Evolutionary conservation across 2,329 filamentous ascomycete genomes (phyloP).

Genomic region (Arthroderma uncinatum): DNA sequence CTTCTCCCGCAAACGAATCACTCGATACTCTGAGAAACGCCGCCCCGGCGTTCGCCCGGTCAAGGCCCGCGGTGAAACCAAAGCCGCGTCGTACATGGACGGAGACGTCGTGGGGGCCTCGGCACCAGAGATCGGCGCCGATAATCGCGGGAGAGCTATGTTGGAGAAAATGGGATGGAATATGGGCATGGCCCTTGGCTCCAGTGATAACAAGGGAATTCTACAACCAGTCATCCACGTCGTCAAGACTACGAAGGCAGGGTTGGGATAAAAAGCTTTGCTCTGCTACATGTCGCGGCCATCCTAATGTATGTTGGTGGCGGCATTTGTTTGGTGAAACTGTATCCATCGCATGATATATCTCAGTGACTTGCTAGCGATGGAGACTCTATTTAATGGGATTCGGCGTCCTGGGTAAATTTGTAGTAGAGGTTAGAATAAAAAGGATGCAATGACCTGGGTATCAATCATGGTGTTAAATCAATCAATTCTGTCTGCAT

Average conservation of each 20-base stretch:
- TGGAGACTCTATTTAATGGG: too few relatives aligned
- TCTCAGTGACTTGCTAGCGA: too few relatives aligned
- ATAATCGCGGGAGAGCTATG: conserved; percentile 76
- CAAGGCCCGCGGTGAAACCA: conserved; percentile 30
- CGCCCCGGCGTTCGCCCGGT: conserved; percentile 14
- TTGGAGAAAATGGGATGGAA: conserved; percentile 97
- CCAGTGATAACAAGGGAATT: conserved; percentile 75
- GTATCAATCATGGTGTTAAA: too few relatives aligned
- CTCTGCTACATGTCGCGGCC: too few relatives aligned
- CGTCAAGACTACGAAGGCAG: conserved; percentile 76
- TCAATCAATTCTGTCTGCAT: too few relatives aligned
- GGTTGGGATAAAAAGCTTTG: conserved; percentile 49
- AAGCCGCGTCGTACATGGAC: conserved; percentile 55
- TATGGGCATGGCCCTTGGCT: conserved; percentile 71
- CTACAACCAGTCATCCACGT: conserved; percentile 74
- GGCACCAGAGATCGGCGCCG: conserved; percentile 69
- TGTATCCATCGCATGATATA: too few relatives aligned
- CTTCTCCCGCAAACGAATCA: conserved; percentile 24
- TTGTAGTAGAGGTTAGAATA: too few relatives aligned
- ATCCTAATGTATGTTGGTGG: too few relatives aligned
- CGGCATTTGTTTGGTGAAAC: too few relatives aligned
- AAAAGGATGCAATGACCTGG: too few relatives aligned
- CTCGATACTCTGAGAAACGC: neutral
- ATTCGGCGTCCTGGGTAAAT: too few relatives aligned
- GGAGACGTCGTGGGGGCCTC: conserved; percentile 79